Evolutionary conservation across 1,284 basidiomycete genomes (phyloP).

Genomic region (Fomitopsis pinicola): DNA sequence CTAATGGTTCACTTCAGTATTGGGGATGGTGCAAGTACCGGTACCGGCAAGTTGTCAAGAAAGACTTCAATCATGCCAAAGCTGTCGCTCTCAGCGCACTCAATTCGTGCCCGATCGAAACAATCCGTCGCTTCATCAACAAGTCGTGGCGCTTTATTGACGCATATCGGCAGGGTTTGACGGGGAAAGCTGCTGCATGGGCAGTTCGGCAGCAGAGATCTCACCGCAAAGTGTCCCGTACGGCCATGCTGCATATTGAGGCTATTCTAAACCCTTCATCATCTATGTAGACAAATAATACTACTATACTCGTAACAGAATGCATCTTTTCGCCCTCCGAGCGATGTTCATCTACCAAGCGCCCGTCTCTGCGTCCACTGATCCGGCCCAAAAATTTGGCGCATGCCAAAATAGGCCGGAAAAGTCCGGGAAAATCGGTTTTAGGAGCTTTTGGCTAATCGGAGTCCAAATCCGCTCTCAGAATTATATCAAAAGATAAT

Average conservation of each 20-base stretch:
- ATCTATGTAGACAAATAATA: too few relatives aligned
- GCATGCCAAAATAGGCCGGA: too few relatives aligned
- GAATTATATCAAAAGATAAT: too few relatives aligned
- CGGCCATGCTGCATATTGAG: conserved; percentile 2
- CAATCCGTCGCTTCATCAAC: conserved; percentile 20
- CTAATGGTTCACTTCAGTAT: conserved; percentile 2
- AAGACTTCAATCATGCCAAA: conserved; percentile 13
- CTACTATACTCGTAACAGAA: too few relatives aligned
- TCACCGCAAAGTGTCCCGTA: conserved; percentile 12
- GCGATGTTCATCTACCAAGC: too few relatives aligned
- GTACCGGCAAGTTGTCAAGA: conserved; percentile 2
- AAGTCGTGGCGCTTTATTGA: conserved; percentile 17
- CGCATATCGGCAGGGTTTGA: conserved; percentile 15
- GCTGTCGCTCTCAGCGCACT: conserved; percentile 15
- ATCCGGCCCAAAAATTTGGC: too few relatives aligned
- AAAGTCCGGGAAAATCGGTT: too few relatives aligned
- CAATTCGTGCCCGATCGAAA: conserved; percentile 17
- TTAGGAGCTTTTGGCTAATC: too few relatives aligned
- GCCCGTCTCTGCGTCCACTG: too few relatives aligned
- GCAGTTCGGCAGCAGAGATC: conserved; percentile 14
- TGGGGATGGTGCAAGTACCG: conserved; percentile 11
- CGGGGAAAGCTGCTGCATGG: conserved; percentile 16
- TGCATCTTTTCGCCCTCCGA: too few relatives aligned
- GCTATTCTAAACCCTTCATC: too few relatives aligned
- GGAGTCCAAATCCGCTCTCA: too few relatives aligned